phyloP scores from a whole-genome alignment of 2,329 filamentous ascomycete species.

The Colletotrichum agaves region DNA sequence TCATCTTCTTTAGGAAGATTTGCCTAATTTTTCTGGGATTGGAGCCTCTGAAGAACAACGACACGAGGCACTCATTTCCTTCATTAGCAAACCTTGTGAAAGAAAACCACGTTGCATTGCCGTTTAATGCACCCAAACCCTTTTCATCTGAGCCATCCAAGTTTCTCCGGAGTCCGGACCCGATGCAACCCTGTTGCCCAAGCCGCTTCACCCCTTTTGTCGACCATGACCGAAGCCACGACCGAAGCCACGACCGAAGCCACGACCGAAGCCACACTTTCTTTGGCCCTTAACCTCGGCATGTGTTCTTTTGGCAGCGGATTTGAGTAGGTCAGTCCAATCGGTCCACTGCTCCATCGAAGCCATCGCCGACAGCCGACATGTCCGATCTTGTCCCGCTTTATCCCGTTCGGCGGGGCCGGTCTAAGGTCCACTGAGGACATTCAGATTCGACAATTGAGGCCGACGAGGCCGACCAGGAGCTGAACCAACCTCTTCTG shows the following conservation, averaged over 20 bases:
- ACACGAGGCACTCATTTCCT: slow-evolving; percentile 30
- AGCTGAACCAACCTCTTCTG: no score
- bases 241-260: no score
- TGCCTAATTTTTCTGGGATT: slow-evolving; percentile 23
- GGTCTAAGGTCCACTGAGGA: no score
- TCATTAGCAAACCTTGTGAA: slow-evolving; percentile 10
- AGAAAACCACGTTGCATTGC: slow-evolving; percentile 25
- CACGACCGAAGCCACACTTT: not conserved
- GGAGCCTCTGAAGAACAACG: slow-evolving; percentile 10
- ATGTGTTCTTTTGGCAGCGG: no score
- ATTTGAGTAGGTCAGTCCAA: no score
- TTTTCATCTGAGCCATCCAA: slow-evolving; percentile 17
- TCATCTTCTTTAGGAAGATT: slow-evolving; percentile 29
- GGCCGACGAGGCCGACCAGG: no score
- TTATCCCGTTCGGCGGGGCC: no score
- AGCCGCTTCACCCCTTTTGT: not conserved
- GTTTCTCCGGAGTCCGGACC: slow-evolving; percentile 7
- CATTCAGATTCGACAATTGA: no score
- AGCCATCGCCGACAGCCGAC: no score
- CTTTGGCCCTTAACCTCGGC: not conserved
- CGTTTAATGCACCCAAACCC: slow-evolving; percentile 11
- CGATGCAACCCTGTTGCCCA: slow-evolving; percentile 13
- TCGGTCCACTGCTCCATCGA: no score
- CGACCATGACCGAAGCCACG: no score
- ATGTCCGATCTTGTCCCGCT: no score